These are phyloP conservation scores for Phalaenopsis aphrodite DNA, from an alignment of 106 monocot species.

Conservation along the genomic window DNA sequence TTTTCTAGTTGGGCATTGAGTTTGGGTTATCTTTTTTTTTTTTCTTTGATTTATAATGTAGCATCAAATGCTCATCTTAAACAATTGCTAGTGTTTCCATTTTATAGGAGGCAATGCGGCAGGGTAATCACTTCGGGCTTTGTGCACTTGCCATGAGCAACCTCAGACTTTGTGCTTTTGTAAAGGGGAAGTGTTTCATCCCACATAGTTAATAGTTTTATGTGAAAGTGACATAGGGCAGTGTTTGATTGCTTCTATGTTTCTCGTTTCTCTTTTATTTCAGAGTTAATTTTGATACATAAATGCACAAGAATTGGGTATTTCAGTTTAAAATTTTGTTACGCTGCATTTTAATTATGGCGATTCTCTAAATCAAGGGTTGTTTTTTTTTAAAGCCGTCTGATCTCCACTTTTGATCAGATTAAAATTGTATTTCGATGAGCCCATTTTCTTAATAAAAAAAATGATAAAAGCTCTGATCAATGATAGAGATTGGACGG, in stretches of 20 bases:
- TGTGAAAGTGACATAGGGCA: background rate
- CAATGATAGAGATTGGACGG: too few relatives aligned
- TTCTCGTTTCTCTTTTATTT: background rate
- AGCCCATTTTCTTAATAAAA: too few relatives aligned
- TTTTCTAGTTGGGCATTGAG: background rate
- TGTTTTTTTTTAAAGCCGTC: too few relatives aligned
- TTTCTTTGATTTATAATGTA: background rate
- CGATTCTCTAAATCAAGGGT: background rate
- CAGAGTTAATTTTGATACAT: background rate
- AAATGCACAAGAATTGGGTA: background rate
- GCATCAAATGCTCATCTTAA: background rate
- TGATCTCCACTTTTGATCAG: too few relatives aligned
- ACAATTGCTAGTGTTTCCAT: background rate
- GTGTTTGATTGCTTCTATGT: background rate
- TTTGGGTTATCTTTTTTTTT: background rate
- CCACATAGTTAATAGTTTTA: background rate
- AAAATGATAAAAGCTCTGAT: too few relatives aligned
- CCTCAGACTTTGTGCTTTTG: too few relatives aligned
- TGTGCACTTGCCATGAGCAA: too few relatives aligned
- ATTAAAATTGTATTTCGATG: too few relatives aligned
- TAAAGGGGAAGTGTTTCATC: conserved; percentile 7
- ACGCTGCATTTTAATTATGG: background rate
- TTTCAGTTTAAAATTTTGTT: too few relatives aligned
- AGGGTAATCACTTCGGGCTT: conserved; percentile 18
- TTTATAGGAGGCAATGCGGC: conserved; percentile 18